Percentiles rank a stretch among this genome's conserved stretches.
Conservation (phyloP, 805 yeast species). For the Starmerella bombicola region DNA sequence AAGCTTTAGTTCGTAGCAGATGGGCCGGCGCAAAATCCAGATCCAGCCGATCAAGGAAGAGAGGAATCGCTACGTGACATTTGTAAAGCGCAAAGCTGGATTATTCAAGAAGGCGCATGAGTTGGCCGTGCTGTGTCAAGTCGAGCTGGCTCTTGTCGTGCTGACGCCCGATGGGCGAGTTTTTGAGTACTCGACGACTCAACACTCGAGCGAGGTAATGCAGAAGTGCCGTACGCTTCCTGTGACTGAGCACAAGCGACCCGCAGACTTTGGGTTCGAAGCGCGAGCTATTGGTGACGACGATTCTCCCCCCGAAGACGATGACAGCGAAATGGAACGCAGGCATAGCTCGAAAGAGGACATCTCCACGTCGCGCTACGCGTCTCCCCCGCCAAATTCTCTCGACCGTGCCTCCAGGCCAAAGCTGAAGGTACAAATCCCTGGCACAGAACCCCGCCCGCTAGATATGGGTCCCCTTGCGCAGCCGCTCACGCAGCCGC, state of each 20-base stretch:
- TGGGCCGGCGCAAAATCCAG: slow-evolving; percentile 96
- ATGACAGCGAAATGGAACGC: too few relatives aligned
- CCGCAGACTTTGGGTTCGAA: slow-evolving; percentile 6
- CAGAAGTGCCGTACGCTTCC: slow-evolving; percentile 14
- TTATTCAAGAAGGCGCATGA: slow-evolving; percentile 72
- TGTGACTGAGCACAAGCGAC: slow-evolving; percentile 8
- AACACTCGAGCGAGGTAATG: slow-evolving; percentile 44
- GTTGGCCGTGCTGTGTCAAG: slow-evolving; percentile 79
- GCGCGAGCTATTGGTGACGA: not conserved
- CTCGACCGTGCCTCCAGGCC: too few relatives aligned
- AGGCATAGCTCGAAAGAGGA: slow-evolving; percentile 1
- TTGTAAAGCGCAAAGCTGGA: slow-evolving; percentile 89
- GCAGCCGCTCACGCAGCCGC: too few relatives aligned
- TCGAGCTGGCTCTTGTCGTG: slow-evolving; percentile 82
- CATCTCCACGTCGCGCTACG: not conserved
- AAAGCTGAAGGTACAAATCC: slow-evolving; percentile 31
- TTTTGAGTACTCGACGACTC: slow-evolving; percentile 65
- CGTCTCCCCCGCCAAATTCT: too few relatives aligned
- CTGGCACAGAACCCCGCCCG: slow-evolving; percentile 11
- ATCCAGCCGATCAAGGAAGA: slow-evolving; percentile 86
- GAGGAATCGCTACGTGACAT: slow-evolving; percentile 61
- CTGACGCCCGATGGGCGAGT: slow-evolving; percentile 65
- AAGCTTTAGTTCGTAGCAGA: too few relatives aligned
- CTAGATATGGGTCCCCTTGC: not conserved
- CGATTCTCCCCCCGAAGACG: slow-evolving; percentile 4